Base-by-base conservation (phyloP, 208 protist species). In the Trypanosoma mega region DNA sequence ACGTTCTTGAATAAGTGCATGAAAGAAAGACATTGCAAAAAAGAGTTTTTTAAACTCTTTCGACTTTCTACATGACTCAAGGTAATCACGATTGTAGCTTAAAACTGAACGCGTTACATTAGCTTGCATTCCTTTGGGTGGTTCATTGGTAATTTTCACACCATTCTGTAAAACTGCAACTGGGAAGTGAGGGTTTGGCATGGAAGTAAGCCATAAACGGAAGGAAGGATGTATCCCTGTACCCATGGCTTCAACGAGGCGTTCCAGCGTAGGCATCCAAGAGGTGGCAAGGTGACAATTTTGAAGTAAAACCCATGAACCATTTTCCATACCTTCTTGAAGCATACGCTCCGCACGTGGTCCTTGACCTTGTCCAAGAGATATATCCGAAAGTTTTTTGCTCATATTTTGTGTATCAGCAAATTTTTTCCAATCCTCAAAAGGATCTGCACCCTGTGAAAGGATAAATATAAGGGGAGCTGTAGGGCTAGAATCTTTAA, bases 71-170 rank as follows among this genome's bases (percentile, higher is more conserved):
- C 87, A 96, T 9, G 61, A 66, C 20, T 96, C 81, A 9, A 99
- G 75, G 62, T 91, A 97, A 18, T 96, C 87, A 34, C 85, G 69
- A 30, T 49, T 47, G 74, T 94, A 97, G 61, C 80, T 84, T 6
- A 87, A 64, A 18, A 97, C 48, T 47, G 90, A 96, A 48, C 92
- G 87, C 33, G 90, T 88, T 14, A 99, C 78, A 68, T 99, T 99
- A 26, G 96, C 87, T 60, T 96, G 85, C 74, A 99, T 76, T 26
- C 97, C 97, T 80, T 97, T 98, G 16, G 98, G 98, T n/a, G 98
- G 98, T 82, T 99, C 98, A 69, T 99, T 98, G 8, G 98, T 99
- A 85, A 99, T 98, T 78, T 99, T 99, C 49, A 99, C 91, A 51
- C 94, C 92, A 64, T 98, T 98, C 78, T 99, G 97, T 54, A 99